Evolutionary conservation across 495 filamentous ascomycete genomes (phyloP), one percentile per base, ranked within the genome.

Genomic region (Achaetomiella virescens): DNA sequence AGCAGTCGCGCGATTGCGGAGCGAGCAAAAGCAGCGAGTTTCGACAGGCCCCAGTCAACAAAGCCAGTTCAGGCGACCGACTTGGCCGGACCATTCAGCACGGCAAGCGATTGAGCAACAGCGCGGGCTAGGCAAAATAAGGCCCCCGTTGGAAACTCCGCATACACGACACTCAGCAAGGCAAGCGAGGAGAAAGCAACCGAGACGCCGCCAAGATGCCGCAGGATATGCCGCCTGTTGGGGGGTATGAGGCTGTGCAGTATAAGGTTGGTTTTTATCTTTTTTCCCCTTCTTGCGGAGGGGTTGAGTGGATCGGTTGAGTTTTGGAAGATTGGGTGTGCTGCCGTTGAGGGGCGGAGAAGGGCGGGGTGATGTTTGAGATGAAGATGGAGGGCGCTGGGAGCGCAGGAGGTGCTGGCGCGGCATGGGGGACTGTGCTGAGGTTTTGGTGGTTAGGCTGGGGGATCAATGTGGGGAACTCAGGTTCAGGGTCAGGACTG

Each of bases 201-300:
- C n/a, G n/a, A 63, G 36, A 65, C n/a, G n/a, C n/a, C n/a, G 65
- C 73, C 79, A 67, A 24, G 48, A 86, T 87, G 84, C 81, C 82
- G 67, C 84, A 87, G 82, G 93, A 97, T 83, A 87, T 98, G 78
- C 93, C 93, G 74, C 93, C 93, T 59, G 65, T 70, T 65, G 93
- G 93, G 76, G 93, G 93, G 80, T 98, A 98, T 72, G 87, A 81
- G 65, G 87, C 90, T 62, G 84, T 98, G 49, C 93, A 97, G 74
- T 98, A 95, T 79, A 96, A 96, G 83, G 88, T 91, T 72, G 61
- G 78, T 72, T 57, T 48, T 62, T 5, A 1, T 20, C 12, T n/a
- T 40, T 37, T 48, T 29, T n/a, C 29, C 12, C 45, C 53, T 31
- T 27, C 10, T 54, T 47, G 11, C 11, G 17, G 4, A 8, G 4